Evolutionary conservation across 2,329 filamentous ascomycete species (phyloP), one percentile per base, ranked within the genome.

Genomic region (Colletotrichum siamense): DNA sequence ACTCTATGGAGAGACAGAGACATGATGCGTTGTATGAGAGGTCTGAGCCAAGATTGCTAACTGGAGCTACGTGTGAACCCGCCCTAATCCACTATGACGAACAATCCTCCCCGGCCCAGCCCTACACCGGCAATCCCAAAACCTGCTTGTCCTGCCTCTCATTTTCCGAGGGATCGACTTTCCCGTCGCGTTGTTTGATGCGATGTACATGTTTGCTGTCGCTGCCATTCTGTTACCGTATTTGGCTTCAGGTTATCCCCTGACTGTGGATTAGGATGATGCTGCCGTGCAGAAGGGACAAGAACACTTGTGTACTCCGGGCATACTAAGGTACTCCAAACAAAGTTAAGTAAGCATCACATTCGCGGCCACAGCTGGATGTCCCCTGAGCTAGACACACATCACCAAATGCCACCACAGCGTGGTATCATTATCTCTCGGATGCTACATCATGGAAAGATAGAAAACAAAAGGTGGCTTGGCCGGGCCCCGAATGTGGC

Each of bases 1-100:
- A 22, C 18, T 22, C 10, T n/a, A n/a, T 49, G 18, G 9, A 49
- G 18, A 44, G 44, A n/a, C 2, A 49, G 5, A 49, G 18, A 49
- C 44, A n/a, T 49, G 44, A 49, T 49, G 44, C 44, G 10, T 22
- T 7, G 44, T 49, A 22, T 22, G 44, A 22, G 52, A 57, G n/a
- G 36, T 55, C 39, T 66, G 63, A 66, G 26, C 44, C 44, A 49
- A 22, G 44, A 49, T 8, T 36, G 57, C 67, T 52, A 61, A 68
- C 62, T 75, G 73, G 63, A 72, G 63, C 73, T 57, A 68, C 39
- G 70, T 64, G 32, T 55, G n/a, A 59, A 39, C 39, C 55, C 63
- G 62, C 64, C n/a, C 28, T 34, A 68, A 73, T 55, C 63, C 69
- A 76, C 73, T 59, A 73, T 73, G 73, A 73, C 73, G 69, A 76